phyloP scores from a whole-genome alignment of 257 asterid genomes.

The Forsythia viridissima region DNA sequence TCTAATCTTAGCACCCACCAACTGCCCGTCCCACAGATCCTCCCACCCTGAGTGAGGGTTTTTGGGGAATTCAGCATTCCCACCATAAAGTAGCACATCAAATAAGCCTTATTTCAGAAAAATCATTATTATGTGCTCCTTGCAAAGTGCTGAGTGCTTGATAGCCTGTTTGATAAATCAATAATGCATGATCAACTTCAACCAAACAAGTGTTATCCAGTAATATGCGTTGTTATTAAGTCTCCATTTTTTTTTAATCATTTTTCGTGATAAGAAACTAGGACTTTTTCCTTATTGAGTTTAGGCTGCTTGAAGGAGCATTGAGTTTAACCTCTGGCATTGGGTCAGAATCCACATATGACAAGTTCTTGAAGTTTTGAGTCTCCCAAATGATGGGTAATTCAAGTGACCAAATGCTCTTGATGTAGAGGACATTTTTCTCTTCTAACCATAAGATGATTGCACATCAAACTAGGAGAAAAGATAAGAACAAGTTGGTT shows the following conservation, averaged over 20 bases:
- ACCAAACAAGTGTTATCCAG: not conserved
- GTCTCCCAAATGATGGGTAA: not conserved
- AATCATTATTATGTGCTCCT: not conserved
- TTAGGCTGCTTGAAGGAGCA: not conserved
- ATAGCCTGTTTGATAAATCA: not conserved
- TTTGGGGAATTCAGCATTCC: not conserved
- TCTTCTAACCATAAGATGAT: conserved; percentile 6
- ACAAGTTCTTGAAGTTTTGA: not conserved
- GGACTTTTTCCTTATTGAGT: not conserved
- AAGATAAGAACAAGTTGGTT: conserved; percentile 14
- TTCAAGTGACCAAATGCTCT: not conserved
- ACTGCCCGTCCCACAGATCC: no score
- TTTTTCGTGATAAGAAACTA: not conserved
- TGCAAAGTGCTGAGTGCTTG: not conserved
- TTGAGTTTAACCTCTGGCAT: not conserved
- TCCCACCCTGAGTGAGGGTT: no score
- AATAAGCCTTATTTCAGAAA: not conserved
- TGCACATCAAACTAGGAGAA: conserved; percentile 5
- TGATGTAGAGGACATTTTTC: not conserved
- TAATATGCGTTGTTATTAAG: not conserved
- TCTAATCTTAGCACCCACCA: no score
- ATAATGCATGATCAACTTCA: not conserved
- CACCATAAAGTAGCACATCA: not conserved
- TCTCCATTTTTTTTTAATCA: not conserved
- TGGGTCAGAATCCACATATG: not conserved